Base-by-base conservation (phyloP, 352 stramenopile species). In the Globisporangium radiosum region DNA sequence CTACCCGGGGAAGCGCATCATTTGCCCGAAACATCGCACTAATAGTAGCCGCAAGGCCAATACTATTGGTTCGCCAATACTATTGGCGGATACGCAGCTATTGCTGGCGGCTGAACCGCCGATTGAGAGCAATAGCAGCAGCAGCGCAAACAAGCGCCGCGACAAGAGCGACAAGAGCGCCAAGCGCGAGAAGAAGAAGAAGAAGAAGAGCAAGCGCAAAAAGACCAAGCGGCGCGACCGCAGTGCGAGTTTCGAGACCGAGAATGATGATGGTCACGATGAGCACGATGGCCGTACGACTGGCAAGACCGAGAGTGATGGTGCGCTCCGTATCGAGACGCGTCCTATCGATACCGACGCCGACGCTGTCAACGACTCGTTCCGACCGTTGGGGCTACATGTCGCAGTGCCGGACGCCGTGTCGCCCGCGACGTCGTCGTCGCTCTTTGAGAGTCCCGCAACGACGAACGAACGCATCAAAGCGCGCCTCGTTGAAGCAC, bases 1-100 rank as follows among this genome's bases (percentile, higher is more conserved):
- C 53, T 71, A 89, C 54, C 76, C 78, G 36, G 77, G 80, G 48
- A 88, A 88, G 65, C 69, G 84, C 13, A 92, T 92, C 33, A 80
- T 92, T 48, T 92, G 82, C 54, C 80, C 78, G 11, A 88, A 87
- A 58, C 75, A 89, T 56, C 64, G 51, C 17, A 5, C 25, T 33
- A 33, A 3, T 33, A 33, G 25, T 33, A 33, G 25, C 25, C 25
- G 25, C 25, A 33, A 33, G 25, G 25, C 25, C 25, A 33, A 33
- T 33, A 33, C 25, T 33, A 33, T 33, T 33, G 25, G 25, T 33
- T 33, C 25, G 25, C 25, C 25, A 33, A 33, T 33, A 33, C 25
- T 33, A 33, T 33, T 33, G 25, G 25, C 25, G 25, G 25, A 33
- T 33, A 3, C 25, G 25, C 25, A 33, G 25, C 25, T 33, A 33